Conservation (phyloP, 176 grass and related monocot genomes). For the Hsuehochloa calcarea region DNA sequence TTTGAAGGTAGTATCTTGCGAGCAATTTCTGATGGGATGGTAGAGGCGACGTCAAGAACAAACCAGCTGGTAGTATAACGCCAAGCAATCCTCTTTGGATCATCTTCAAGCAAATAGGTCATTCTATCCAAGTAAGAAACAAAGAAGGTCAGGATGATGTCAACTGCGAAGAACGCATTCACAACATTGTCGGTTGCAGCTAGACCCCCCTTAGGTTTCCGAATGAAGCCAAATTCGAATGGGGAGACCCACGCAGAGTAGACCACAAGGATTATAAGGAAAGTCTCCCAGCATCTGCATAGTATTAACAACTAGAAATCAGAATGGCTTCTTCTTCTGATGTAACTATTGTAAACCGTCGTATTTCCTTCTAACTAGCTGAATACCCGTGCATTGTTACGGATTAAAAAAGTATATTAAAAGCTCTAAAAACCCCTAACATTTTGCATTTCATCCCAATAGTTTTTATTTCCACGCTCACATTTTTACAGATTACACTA, state of each 20-base stretch:
- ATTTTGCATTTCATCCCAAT: too few species aligned
- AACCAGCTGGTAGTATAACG: constrained; percentile 81
- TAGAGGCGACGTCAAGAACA: constrained; percentile 76
- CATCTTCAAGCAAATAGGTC: constrained; percentile 64
- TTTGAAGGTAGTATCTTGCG: constrained; percentile 55
- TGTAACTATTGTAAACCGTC: not conserved
- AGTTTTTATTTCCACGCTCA: too few species aligned
- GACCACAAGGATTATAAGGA: constrained; percentile 79
- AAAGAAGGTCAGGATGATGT: constrained; percentile 95
- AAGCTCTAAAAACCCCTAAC: too few species aligned
- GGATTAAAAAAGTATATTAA: too few species aligned
- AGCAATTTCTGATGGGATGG: constrained; percentile 72
- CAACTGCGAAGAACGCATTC: constrained; percentile 77
- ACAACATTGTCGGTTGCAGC: constrained; percentile 71
- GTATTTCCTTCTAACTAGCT: not conserved
- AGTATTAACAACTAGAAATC: constrained; percentile 20
- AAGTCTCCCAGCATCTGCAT: constrained; percentile 74
- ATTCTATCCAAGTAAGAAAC: constrained; percentile 81
- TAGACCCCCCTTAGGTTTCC: constrained; percentile 42
- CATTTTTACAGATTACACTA: too few species aligned
- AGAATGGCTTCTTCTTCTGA: constrained; percentile 22
- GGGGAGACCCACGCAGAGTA: constrained; percentile 96
- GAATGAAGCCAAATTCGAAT: constrained; percentile 92
- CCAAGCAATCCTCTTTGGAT: constrained; percentile 65
- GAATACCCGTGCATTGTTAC: too few species aligned